Evolutionary conservation across 352 stramenopile species (phyloP), one percentile per base, ranked within the genome.

Genomic region (Globisporangium alternatum): DNA sequence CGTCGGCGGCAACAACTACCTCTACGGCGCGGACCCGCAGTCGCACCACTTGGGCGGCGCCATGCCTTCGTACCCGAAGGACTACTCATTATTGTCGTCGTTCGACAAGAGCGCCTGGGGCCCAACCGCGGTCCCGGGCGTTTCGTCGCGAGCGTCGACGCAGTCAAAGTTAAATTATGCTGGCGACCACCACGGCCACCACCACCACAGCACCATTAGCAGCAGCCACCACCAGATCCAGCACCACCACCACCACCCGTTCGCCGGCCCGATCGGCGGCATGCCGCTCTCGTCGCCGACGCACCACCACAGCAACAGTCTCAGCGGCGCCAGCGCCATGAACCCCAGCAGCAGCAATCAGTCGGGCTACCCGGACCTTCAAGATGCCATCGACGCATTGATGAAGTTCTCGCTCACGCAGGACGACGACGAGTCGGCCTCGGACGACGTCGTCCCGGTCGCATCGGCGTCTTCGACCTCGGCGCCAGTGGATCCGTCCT

Each of bases 331-430:
- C 43, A 63, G 56, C 67, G 48, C 22, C 62, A 30, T 52, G 25
- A 28, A 28, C 25, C 25, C 25, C 39, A 33, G 44, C 64, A 59
- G 66, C 55, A 21, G 28, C 45, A 33, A 35, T 28, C 45, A 71
- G 53, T 66, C 74, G 25, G 77, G 74, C 56, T 93, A 91, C 74
- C 83, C 81, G 21, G 80, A 93, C 60, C 78, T 93, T 75, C 81
- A 93, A 64, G 83, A 93, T 84, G 81, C 83, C 78, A 93, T 93
- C 69, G 83, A 93, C 75, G 81, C 83, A 75, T 84, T 93, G 73
- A 89, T 93, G 80, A 90, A 90, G 73, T 93, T 93, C 61, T 92
- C 83, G 62, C 72, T 92, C 22, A 87, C 83, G 47, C 71, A 73
- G 19, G 80, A 91, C 45, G 63, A 75, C 22, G 78, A 87, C 53